Conservation (phyloP, 352 stramenopile species). For the Pythium brachiatum region DNA sequence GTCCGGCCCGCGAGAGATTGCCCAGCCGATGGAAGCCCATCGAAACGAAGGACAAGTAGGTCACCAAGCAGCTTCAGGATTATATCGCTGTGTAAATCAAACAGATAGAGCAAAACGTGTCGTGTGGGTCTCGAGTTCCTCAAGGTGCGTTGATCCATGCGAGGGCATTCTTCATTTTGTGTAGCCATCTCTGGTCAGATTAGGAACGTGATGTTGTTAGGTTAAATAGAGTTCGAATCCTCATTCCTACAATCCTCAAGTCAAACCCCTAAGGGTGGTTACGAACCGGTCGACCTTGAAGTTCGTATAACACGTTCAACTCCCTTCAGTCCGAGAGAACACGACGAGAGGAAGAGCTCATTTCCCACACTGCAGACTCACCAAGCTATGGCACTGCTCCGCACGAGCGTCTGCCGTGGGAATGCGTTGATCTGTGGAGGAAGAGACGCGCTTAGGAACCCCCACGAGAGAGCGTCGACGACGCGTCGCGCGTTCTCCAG, state of each 20-base stretch:
- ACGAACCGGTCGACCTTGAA: conserved; percentile 21
- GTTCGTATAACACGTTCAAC: conserved; percentile 20
- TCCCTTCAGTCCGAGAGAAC: conserved; percentile 14
- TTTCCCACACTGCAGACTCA: neutral
- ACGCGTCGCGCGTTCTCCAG: conserved; percentile 19
- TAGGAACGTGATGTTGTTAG: neutral
- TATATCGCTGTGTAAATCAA: conserved; percentile 5
- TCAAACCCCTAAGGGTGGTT: neutral
- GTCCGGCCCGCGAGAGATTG: conserved; percentile 64
- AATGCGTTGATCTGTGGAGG: conserved; percentile 7
- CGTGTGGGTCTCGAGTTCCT: no score
- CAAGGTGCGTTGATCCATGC: no score
- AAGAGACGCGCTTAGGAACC: conserved; percentile 11
- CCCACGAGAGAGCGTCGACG: conserved; percentile 19
- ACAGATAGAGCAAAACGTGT: neutral
- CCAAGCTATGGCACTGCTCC: conserved; percentile 25
- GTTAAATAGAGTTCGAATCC: neutral
- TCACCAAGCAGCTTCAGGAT: neutral
- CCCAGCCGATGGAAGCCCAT: conserved; percentile 79
- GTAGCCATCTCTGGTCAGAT: neutral
- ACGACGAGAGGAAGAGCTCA: conserved; percentile 16
- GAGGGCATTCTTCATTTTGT: neutral
- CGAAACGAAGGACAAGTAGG: conserved; percentile 66
- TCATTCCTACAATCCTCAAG: neutral
- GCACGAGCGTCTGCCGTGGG: conserved; percentile 13